phyloP scores from a whole-genome alignment of 192 early-diverging fungal genomes.

The Spizellomyces punctatus region DNA sequence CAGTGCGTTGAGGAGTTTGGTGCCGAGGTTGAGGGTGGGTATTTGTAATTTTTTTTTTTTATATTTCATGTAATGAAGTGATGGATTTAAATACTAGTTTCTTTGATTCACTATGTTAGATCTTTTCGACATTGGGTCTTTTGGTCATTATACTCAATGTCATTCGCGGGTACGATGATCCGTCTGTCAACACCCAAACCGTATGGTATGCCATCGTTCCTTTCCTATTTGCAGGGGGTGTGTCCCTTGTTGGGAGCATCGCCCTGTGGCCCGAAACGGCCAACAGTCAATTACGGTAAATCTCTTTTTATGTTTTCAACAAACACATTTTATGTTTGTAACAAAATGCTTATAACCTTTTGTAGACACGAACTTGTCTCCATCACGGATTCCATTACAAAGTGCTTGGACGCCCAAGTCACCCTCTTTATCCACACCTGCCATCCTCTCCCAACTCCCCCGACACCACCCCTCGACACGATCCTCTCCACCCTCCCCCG shows the following conservation, averaged over 20 bases:
- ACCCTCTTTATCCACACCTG: neutral
- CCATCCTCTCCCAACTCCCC: too few relatives aligned
- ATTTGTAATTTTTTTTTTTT: too few relatives aligned
- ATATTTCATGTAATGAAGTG: too few relatives aligned
- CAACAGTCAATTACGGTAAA: conserved; percentile 1
- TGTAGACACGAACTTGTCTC: neutral
- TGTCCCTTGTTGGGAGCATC: neutral
- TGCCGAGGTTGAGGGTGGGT: neutral
- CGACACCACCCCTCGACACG: too few relatives aligned
- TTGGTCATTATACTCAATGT: neutral
- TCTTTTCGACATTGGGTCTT: neutral
- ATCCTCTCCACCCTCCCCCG: neutral
- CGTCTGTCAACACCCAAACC: neutral
- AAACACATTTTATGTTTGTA: neutral
- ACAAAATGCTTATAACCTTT: neutral
- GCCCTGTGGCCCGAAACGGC: neutral
- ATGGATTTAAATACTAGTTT: too few relatives aligned
- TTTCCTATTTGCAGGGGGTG: neutral
- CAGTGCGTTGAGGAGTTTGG: neutral
- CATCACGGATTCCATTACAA: neutral
- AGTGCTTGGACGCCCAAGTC: neutral
- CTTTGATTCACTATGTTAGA: too few relatives aligned
- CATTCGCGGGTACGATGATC: neutral
- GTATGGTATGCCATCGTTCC: neutral
- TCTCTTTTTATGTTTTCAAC: neutral